Evolutionary conservation across 75 land plant species (phyloP).

Genomic region (Pinus tabuliformis): DNA sequence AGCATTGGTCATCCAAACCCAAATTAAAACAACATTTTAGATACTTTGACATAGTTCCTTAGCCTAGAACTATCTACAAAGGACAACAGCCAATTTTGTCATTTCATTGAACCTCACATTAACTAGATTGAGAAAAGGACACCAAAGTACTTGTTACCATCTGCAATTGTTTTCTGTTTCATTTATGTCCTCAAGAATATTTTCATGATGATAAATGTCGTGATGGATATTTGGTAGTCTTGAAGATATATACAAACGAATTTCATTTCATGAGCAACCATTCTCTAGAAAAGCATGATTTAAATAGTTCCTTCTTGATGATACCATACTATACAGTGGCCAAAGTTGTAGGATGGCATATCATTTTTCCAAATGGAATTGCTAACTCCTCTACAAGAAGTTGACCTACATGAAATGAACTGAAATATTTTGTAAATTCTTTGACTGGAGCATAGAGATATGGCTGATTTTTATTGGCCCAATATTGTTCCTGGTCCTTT

Average conservation of each 20-base stretch:
- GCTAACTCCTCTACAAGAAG: constrained; percentile 41
- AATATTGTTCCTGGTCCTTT: constrained; percentile 91
- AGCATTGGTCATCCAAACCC: too few relatives aligned
- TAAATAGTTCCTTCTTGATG: constrained; percentile 52
- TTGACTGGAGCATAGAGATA: constrained; percentile 56
- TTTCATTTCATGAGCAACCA: constrained; percentile 63
- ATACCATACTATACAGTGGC: constrained; percentile 47
- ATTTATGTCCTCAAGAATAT: constrained; percentile 66
- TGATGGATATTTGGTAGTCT: constrained; percentile 41
- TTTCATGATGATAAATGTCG: constrained; percentile 47
- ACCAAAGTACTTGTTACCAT: constrained; percentile 56
- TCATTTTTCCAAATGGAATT: constrained; percentile 56
- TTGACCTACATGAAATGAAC: constrained; percentile 62
- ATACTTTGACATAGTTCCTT: too few relatives aligned
- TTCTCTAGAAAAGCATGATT: constrained; percentile 54
- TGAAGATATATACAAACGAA: constrained; percentile 64
- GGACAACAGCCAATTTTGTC: constrained; percentile 56
- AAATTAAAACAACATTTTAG: too few relatives aligned
- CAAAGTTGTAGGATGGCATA: constrained; percentile 73
- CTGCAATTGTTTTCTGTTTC: constrained; percentile 28
- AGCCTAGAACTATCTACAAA: too few relatives aligned
- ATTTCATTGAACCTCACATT: constrained; percentile 68
- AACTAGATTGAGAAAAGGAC: constrained; percentile 49
- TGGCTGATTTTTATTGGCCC: constrained; percentile 47
- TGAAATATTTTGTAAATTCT: constrained; percentile 73